These are phyloP conservation scores for Trichoderma sp. DNA, from an alignment of 2,329 filamentous ascomycete species.

Conservation along the genomic window DNA sequence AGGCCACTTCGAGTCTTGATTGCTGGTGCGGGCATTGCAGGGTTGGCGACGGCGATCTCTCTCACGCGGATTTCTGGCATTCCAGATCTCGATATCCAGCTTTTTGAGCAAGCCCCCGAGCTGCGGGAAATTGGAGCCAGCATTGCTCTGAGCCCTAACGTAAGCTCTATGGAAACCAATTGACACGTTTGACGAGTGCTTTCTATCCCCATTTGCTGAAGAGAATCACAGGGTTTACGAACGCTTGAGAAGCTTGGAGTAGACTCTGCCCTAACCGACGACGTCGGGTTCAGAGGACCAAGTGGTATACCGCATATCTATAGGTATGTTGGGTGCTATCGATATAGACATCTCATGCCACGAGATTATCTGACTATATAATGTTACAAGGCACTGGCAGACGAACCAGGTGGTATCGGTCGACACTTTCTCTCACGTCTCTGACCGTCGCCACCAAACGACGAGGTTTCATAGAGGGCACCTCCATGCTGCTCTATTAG, in stretches of 20 bases:
- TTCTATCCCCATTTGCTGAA: background rate
- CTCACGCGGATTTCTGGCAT: slow-evolving; percentile 45
- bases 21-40: slow-evolving; percentile 36
- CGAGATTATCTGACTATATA: slow-evolving; percentile 24
- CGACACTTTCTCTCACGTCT: slow-evolving; percentile 45
- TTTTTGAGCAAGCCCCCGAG: slow-evolving; percentile 53
- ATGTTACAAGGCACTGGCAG: slow-evolving; percentile 44
- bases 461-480: slow-evolving; percentile 52
- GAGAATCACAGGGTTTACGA: slow-evolving; percentile 43
- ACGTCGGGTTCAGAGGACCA: slow-evolving; percentile 44
- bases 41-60: slow-evolving; percentile 51
- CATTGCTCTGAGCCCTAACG: slow-evolving; percentile 53
- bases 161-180: background rate
- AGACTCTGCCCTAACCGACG: slow-evolving; percentile 45
- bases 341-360: fast-evolving
- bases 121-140: slow-evolving; percentile 51
- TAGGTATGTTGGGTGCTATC: background rate
- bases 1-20: slow-evolving; percentile 28
- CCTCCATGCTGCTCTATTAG: slow-evolving; percentile 50
- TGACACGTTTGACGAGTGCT: slow-evolving; percentile 28
- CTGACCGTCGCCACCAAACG: slow-evolving; percentile 45
- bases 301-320: slow-evolving; percentile 25
- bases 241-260: slow-evolving; percentile 55
- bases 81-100: slow-evolving; percentile 42
- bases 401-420: slow-evolving; percentile 50